Percentiles rank a stretch among this genome's conserved stretches.
Conservation (phyloP, 2,329 filamentous ascomycete genomes). For the Falciphora oryzae region DNA sequence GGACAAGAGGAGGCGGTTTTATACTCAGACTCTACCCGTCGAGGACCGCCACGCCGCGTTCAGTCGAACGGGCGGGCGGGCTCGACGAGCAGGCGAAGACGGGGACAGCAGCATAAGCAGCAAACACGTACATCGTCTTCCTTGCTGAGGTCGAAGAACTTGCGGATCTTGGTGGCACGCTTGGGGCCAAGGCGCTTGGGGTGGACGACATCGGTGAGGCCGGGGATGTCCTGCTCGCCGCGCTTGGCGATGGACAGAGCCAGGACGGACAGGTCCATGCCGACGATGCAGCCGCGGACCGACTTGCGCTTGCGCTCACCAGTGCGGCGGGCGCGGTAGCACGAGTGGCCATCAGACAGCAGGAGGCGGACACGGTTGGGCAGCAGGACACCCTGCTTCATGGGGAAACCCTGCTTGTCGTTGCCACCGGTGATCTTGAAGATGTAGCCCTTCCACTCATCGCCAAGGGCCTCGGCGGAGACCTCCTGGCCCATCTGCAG, state of each 20-base stretch:
- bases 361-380: conserved; percentile 97
- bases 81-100: conserved; percentile 65
- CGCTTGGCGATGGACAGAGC: conserved; percentile 97
- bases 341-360: conserved; percentile 93
- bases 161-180: conserved; percentile 99
- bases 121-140: conserved; percentile 95
- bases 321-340: conserved; percentile 89
- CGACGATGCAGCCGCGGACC: conserved; percentile 98
- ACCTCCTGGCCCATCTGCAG: conserved; percentile 82
- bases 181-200: conserved; percentile 99
- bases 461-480: conserved; percentile 86
- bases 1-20: background rate
- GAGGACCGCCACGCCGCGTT: conserved; percentile 27
- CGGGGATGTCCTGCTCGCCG: conserved; percentile 89
- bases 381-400: conserved; percentile 99
- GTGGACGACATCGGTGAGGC: conserved; percentile 94
- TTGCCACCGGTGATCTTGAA: conserved; percentile 99
- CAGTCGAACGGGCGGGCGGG: background rate
- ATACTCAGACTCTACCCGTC: conserved; percentile 43
- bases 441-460: conserved; percentile 99
- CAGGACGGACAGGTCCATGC: conserved; percentile 88
- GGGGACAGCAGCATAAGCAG: conserved; percentile 40
- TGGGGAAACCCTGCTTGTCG: conserved; percentile 99
- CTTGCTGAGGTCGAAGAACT: conserved; percentile 99
- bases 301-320: conserved; percentile 99